These are phyloP conservation scores for Leishmania martiniquensis DNA, from an alignment of 208 protist species.

Conservation along the genomic window DNA sequence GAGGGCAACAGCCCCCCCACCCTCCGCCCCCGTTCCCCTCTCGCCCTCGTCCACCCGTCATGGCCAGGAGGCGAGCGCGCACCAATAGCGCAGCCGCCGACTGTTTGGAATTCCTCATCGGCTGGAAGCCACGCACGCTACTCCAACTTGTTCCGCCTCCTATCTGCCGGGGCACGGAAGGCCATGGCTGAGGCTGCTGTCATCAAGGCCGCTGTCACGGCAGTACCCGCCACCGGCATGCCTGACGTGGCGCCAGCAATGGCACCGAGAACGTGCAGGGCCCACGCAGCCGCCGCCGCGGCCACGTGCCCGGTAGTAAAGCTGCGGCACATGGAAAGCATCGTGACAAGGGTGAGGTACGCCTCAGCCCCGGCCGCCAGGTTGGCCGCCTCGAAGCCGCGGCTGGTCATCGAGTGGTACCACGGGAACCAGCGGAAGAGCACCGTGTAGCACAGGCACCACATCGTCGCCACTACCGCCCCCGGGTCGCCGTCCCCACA, in stretches of 20 bases:
- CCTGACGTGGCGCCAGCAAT: constrained; percentile 15
- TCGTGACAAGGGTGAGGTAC: constrained; percentile 46
- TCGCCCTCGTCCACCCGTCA: neutral
- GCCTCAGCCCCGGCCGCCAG: constrained; percentile 51
- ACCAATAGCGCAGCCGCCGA: neutral
- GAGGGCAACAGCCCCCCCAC: neutral
- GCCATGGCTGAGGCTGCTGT: constrained; percentile 4
- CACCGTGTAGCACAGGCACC: constrained; percentile 55
- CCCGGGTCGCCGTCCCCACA: constrained; percentile 35
- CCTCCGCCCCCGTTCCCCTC: no score
- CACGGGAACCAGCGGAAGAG: constrained; percentile 79
- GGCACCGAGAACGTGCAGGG: constrained; percentile 14
- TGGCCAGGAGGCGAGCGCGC: neutral
- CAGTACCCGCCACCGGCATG: constrained; percentile 7
- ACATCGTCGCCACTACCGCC: constrained; percentile 53
- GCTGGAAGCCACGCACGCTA: neutral
- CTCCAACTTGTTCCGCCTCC: constrained; percentile 6
- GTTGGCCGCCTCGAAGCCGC: constrained; percentile 55
- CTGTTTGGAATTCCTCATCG: neutral
- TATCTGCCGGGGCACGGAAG: constrained; percentile 1
- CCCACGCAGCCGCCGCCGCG: constrained; percentile 9
- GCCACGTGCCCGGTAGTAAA: constrained; percentile 22
- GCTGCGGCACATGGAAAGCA: constrained; percentile 51
- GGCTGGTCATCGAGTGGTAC: constrained; percentile 66
- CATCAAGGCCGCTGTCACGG: constrained; percentile 15